Evolutionary conservation across 2,329 filamentous ascomycete species (phyloP).

Genomic region (Alternaria triticina): DNA sequence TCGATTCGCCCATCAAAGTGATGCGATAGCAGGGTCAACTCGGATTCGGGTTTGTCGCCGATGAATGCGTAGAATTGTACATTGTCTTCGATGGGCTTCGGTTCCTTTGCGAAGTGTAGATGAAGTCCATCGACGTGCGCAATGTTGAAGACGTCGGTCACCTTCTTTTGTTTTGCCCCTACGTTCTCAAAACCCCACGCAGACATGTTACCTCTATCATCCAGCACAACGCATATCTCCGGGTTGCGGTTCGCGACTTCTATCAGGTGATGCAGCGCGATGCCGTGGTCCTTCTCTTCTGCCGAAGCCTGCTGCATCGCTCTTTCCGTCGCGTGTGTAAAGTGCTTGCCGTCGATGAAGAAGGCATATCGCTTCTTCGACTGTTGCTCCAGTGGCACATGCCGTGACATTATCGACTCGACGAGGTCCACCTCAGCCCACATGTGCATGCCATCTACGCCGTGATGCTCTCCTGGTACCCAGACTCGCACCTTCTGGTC

Average conservation of each 20-base stretch:
- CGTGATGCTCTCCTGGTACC: conserved; percentile 76
- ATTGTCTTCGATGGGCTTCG: conserved; percentile 57
- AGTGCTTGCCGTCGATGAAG: conserved; percentile 81
- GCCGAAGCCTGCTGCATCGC: conserved; percentile 70
- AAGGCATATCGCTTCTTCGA: conserved; percentile 70
- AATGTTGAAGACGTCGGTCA: conserved; percentile 81
- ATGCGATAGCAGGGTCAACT: conserved; percentile 77
- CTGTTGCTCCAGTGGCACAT: conserved; percentile 48
- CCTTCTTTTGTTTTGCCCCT: conserved; percentile 70
- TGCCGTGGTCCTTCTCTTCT: conserved; percentile 65
- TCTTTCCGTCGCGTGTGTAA: conserved; percentile 76
- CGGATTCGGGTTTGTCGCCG: conserved; percentile 64
- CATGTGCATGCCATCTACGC: conserved; percentile 74
- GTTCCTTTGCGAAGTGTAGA: conserved; percentile 46
- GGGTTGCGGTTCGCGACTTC: conserved; percentile 84
- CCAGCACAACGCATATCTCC: conserved; percentile 85
- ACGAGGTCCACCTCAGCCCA: conserved; percentile 82
- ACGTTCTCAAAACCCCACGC: conserved; percentile 93
- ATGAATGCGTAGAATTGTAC: conserved; percentile 78
- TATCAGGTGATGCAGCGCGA: conserved; percentile 82
- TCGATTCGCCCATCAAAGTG: conserved; percentile 85
- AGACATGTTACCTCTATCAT: conserved; percentile 84
- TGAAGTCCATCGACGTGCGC: conserved; percentile 72
- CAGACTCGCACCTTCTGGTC: conserved; percentile 85
- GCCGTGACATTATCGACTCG: conserved; percentile 68